phyloP scores from a whole-genome alignment of 1,139 yeast species.

The Candida tetrigidarum region DNA sequence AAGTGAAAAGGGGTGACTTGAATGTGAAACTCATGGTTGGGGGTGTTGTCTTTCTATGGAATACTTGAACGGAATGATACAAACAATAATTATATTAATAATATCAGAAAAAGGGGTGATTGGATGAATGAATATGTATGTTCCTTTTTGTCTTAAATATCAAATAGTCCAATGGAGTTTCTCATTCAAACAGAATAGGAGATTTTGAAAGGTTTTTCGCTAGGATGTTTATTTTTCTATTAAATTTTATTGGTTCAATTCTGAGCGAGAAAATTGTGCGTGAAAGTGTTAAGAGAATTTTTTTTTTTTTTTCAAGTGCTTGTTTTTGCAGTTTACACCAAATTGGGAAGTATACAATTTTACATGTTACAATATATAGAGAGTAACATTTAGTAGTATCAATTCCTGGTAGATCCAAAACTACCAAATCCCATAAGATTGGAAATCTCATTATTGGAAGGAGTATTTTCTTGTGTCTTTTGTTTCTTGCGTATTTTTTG shows the following conservation, averaged over 20 bases:
- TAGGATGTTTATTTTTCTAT: conserved; percentile 12
- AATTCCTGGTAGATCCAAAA: conserved; percentile 44
- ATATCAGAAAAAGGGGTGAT: conserved; percentile 6
- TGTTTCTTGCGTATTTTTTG: conserved; percentile 19
- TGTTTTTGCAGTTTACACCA: conserved; percentile 1
- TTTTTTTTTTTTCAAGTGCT: too few species aligned
- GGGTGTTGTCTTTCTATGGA: too few species aligned
- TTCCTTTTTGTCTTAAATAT: neutral
- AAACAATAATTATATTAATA: too few species aligned
- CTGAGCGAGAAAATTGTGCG: neutral
- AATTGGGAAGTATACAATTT: neutral
- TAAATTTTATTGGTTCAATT: conserved; percentile 16
- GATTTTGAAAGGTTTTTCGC: neutral
- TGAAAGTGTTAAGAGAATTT: neutral
- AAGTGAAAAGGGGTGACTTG: conserved; percentile 44
- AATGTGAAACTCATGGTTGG: conserved; percentile 45
- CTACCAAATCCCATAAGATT: conserved; percentile 64
- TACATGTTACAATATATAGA: conserved; percentile 5
- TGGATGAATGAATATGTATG: too few species aligned
- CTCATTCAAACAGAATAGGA: neutral
- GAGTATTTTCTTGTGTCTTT: conserved; percentile 15
- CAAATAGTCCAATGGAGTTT: neutral
- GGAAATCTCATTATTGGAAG: conserved; percentile 32
- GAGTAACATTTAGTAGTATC: too few species aligned
- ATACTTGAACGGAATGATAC: too few species aligned